Base-by-base conservation (phyloP, 345 rosid species). In the Lepidium aucheri region DNA sequence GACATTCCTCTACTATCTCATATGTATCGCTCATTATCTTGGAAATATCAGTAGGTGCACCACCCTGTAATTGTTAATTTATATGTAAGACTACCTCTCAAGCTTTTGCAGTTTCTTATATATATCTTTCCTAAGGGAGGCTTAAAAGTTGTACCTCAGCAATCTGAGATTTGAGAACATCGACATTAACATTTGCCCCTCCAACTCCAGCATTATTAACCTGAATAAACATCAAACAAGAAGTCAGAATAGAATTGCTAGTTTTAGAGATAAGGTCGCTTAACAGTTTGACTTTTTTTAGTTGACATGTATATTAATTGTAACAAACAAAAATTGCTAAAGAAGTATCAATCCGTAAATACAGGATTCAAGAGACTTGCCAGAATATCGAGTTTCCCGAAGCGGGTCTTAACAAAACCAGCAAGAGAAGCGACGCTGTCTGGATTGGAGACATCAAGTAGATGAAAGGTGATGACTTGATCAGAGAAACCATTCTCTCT, bases 331-430 rank as follows among this genome's bases (percentile, higher is more conserved):
- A 30, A 28, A 10, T 28, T 50, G 7, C 35, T 13, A 35, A 30
- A 52, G 4, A 51, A 50, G 18, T 49, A 22, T 49, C 53, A 47
- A 38, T 33, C 47, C 36, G 13, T 62, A 62, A 7, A 35, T 24
- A 52, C 12, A 52, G 13, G 10, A 17, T 8, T 34, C 9, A 28
- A 35, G 33, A 34, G 42, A 53, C 10, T n/a, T 67, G 77, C 88
- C 72, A 81, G 72, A 36, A 85, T 78, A 74, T 81, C 86, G 59
- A 80, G 82, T 53, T 81, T 83, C 4, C 84, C 81, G 39, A 76
- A 78, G 9, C 59, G 72, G 40, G 42, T 28, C 20, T 44, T 68
- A 40, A 83, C 42, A 62, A 79, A 81, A 66, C 9, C 64, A 50
- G 78, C 82, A 8, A 84, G 72, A 58, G 78, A 69, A 22, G 69